Evolutionary conservation across 2,329 filamentous ascomycete genomes (phyloP).

Genomic region (Fusarium dlaminii): DNA sequence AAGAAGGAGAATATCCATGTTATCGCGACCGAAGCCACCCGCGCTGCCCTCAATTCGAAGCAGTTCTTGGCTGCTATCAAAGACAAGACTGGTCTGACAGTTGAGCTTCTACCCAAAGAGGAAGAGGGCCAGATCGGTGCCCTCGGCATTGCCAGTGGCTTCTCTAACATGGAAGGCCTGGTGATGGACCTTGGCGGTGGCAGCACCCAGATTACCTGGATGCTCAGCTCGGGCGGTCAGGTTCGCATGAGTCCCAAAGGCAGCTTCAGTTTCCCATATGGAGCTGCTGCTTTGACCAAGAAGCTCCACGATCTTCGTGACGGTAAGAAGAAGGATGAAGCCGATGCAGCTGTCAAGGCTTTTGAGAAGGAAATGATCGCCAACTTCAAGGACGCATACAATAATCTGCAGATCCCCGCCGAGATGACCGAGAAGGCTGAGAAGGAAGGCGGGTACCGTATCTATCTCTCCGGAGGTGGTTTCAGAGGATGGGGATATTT

Average conservation of each 20-base stretch:
- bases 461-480: slow-evolving; percentile 76
- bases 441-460: slow-evolving; percentile 59
- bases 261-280: slow-evolving; percentile 74
- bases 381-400: slow-evolving; percentile 62
- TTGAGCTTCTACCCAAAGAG: slow-evolving; percentile 70
- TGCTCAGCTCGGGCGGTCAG: slow-evolving; percentile 60
- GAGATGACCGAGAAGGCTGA: slow-evolving; percentile 57
- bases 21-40: slow-evolving; percentile 47
- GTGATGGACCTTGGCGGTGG: slow-evolving; percentile 79
- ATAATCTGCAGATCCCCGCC: slow-evolving; percentile 62
- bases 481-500: slow-evolving; percentile 78
- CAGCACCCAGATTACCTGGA: slow-evolving; percentile 76
- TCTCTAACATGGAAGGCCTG: slow-evolving; percentile 67
- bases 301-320: slow-evolving; percentile 58
- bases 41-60: slow-evolving; percentile 44
- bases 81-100: slow-evolving; percentile 65
- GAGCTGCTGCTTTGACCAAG: slow-evolving; percentile 71
- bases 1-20: slow-evolving; percentile 42
- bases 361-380: slow-evolving; percentile 60
- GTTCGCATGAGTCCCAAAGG: slow-evolving; percentile 62
- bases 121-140: slow-evolving; percentile 74
- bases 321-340: slow-evolving; percentile 50
- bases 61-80: slow-evolving; percentile 55
- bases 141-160: slow-evolving; percentile 72
- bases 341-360: slow-evolving; percentile 55